These are phyloP conservation scores for Pilatotrama ljubarskyi DNA, from an alignment of 768 basidiomycete genomes.

Conservation along the genomic window DNA sequence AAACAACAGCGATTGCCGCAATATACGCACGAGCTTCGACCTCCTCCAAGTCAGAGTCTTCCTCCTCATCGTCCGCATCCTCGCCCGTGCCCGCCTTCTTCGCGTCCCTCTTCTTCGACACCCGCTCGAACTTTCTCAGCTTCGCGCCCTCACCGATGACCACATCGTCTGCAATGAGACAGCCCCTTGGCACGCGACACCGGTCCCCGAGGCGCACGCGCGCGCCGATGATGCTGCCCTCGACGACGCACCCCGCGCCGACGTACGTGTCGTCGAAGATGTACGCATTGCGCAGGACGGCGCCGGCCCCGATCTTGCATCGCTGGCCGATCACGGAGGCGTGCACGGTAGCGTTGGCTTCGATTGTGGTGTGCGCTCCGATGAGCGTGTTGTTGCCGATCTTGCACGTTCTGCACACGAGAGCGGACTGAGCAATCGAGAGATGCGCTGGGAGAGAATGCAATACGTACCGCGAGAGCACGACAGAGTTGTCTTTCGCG, in stretches of 20 bases:
- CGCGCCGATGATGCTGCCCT: constrained; percentile 79
- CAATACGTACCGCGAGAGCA: constrained; percentile 71
- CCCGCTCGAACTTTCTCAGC: constrained; percentile 67
- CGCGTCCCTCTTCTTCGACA: constrained; percentile 55
- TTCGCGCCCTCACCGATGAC: constrained; percentile 70
- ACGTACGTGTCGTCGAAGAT: constrained; percentile 79
- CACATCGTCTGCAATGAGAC: constrained; percentile 81
- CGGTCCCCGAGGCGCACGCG: constrained; percentile 71
- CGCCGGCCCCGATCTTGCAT: constrained; percentile 71
- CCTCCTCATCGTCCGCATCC: constrained; percentile 34
- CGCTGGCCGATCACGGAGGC: constrained; percentile 79
- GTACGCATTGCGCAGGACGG: constrained; percentile 73
- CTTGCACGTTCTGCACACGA: constrained; percentile 59
- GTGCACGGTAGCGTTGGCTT: constrained; percentile 62
- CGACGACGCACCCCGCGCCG: constrained; percentile 69
- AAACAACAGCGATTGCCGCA: neutral
- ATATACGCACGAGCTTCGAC: constrained; percentile 59
- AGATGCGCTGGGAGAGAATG: neutral
- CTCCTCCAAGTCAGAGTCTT: constrained; percentile 61
- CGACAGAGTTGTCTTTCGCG: constrained; percentile 72
- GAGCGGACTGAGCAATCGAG: neutral
- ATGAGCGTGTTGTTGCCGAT: constrained; percentile 83
- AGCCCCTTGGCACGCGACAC: constrained; percentile 69
- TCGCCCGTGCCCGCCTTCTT: constrained; percentile 36
- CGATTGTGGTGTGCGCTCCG: constrained; percentile 71